These are phyloP conservation scores for Suhomyces wounanorum DNA, from an alignment of 1,139 yeast genomes.

Conservation along the genomic window DNA sequence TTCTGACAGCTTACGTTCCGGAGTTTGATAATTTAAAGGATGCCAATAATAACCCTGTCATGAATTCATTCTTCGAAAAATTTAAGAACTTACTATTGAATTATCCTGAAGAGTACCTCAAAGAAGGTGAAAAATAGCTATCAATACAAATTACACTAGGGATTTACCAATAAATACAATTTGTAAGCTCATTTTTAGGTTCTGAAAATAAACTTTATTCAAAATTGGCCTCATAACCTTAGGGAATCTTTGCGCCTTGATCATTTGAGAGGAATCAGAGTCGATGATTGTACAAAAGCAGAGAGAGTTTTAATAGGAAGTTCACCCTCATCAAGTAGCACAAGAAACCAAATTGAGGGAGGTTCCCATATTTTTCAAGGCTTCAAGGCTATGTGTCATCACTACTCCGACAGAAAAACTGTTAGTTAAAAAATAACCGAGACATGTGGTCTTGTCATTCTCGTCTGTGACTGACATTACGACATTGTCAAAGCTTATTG, in stretches of 20 bases:
- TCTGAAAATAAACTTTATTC: too few species aligned
- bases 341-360: too few species aligned
- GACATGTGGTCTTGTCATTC: not conserved
- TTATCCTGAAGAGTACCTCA: not conserved
- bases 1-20: not conserved
- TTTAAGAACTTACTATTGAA: not conserved
- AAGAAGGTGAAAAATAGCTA: not conserved
- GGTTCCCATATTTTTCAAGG: too few species aligned
- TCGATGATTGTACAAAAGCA: too few species aligned
- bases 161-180: too few species aligned
- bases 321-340: too few species aligned
- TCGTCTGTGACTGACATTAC: not conserved
- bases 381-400: too few species aligned
- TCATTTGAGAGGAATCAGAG: too few species aligned
- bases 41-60: not conserved
- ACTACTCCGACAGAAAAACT: not conserved
- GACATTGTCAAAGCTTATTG: not conserved
- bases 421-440: not conserved
- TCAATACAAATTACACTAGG: not conserved
- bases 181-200: too few species aligned
- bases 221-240: too few species aligned
- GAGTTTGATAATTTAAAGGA: conserved; percentile 1
- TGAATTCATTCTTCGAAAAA: not conserved
- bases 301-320: too few species aligned
- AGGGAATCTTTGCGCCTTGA: too few species aligned